phyloP scores from a whole-genome alignment of 768 basidiomycete genomes.

The Phylloporus sp. region DNA sequence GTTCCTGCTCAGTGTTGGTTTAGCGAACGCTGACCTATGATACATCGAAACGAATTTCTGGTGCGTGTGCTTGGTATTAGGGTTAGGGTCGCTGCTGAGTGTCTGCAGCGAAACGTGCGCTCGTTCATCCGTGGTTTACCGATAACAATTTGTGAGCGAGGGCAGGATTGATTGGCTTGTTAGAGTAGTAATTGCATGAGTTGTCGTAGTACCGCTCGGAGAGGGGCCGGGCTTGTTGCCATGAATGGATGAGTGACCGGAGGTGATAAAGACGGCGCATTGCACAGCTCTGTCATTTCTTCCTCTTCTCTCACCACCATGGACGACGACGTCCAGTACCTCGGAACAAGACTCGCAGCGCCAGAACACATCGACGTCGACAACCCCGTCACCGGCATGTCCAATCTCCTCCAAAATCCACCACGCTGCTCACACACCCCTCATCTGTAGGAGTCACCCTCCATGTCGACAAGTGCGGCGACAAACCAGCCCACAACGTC shows the following conservation, averaged over 20 bases:
- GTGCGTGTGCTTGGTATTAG: slow-evolving; percentile 34
- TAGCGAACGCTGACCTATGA: slow-evolving; percentile 79
- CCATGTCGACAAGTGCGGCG: slow-evolving; percentile 49
- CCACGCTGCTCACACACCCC: slow-evolving; percentile 8
- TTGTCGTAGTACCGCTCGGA: background rate
- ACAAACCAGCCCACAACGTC: slow-evolving; percentile 41
- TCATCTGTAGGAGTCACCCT: slow-evolving; percentile 49
- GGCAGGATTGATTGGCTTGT: background rate
- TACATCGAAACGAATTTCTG: slow-evolving; percentile 87
- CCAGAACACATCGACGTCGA: slow-evolving; percentile 25
- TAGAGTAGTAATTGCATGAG: too few relatives aligned
- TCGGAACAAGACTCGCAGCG: slow-evolving; percentile 40
- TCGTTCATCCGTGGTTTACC: slow-evolving; percentile 44
- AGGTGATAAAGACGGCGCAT: slow-evolving; percentile 29
- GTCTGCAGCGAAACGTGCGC: slow-evolving; percentile 50
- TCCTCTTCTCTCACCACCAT: slow-evolving; percentile 24
- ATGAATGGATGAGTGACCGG: slow-evolving; percentile 22
- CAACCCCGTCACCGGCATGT: slow-evolving; percentile 42
- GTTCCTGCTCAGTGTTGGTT: background rate
- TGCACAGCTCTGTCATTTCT: slow-evolving; percentile 28
- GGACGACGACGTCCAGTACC: slow-evolving; percentile 61
- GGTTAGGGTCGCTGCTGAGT: slow-evolving; percentile 1
- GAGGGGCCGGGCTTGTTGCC: slow-evolving; percentile 20
- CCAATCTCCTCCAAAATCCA: slow-evolving; percentile 11
- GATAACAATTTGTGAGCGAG: slow-evolving; percentile 42